phyloP scores from a whole-genome alignment of 2,329 filamentous ascomycete genomes.

The Neonectria coccinea region DNA sequence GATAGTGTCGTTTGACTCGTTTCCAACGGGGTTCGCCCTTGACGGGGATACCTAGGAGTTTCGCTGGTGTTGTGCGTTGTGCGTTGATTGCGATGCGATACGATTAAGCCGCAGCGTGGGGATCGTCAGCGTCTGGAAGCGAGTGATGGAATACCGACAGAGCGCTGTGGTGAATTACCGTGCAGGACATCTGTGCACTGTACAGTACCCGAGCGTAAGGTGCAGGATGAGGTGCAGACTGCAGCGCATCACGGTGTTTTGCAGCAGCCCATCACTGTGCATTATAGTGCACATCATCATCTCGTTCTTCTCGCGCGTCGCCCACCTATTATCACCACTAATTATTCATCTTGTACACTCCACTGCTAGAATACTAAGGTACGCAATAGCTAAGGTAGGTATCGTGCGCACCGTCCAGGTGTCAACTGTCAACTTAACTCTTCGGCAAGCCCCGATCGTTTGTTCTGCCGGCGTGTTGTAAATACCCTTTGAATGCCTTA shows the following conservation, averaged over 20 bases:
- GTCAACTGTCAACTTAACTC: background rate
- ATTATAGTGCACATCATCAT: background rate
- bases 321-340: background rate
- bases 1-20: constrained; percentile 30
- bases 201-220: background rate
- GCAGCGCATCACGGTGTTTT: no score
- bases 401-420: background rate
- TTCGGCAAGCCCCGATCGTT: constrained; percentile 8
- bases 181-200: background rate
- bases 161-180: background rate
- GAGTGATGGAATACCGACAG: background rate
- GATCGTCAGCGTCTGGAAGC: constrained; percentile 1
- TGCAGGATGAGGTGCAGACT: no score
- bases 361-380: no score
- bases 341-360: background rate
- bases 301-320: background rate
- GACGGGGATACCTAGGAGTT: constrained; percentile 38
- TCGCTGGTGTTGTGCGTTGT: constrained; percentile 40
- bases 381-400: no score
- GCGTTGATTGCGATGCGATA: constrained; percentile 36
- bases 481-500: background rate
- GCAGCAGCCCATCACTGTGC: background rate
- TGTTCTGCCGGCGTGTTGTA: background rate
- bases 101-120: constrained; percentile 19
- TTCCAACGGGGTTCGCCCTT: constrained; percentile 32